phyloP scores from a whole-genome alignment of 768 basidiomycete species.

The Candolleomyces eurysporus region DNA sequence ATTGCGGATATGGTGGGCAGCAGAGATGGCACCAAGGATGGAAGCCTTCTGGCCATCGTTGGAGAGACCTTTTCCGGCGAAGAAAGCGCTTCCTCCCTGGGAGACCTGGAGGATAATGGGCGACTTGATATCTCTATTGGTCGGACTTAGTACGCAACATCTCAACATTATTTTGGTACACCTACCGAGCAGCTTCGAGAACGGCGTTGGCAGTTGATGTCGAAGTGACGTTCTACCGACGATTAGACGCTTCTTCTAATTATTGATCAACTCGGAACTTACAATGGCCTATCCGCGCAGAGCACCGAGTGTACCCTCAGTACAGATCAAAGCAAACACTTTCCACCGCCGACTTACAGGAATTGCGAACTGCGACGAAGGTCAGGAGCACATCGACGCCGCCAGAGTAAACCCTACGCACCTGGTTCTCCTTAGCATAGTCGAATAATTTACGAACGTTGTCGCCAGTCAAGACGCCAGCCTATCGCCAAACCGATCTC shows the following conservation, averaged over 20 bases:
- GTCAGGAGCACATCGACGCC: neutral
- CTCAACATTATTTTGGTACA: constrained; percentile 1
- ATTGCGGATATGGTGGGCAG: constrained; percentile 87
- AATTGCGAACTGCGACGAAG: constrained; percentile 64
- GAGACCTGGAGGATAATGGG: constrained; percentile 98
- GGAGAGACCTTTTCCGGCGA: constrained; percentile 92
- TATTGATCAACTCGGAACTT: constrained; percentile 29
- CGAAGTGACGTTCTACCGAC: constrained; percentile 88
- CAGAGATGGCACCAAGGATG: constrained; percentile 86
- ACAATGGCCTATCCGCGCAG: constrained; percentile 62
- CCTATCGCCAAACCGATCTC: constrained; percentile 40
- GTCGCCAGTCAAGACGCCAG: constrained; percentile 94
- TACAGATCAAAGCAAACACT: neutral
- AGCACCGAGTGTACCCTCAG: constrained; percentile 7
- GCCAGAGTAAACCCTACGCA: constrained; percentile 26
- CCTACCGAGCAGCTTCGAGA: constrained; percentile 90
- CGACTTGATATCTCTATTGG: constrained; percentile 82
- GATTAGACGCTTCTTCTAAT: neutral
- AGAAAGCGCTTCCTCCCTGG: constrained; percentile 95
- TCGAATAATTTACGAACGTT: constrained; percentile 94
- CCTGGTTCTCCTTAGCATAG: constrained; percentile 88
- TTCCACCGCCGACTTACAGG: constrained; percentile 53
- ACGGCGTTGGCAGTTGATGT: constrained; percentile 93
- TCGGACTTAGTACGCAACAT: constrained; percentile 14
- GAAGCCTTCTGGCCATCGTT: constrained; percentile 97